Evolutionary conservation across 2,329 filamentous ascomycete genomes (phyloP).

Genomic region (Lachnellula subtilissima): DNA sequence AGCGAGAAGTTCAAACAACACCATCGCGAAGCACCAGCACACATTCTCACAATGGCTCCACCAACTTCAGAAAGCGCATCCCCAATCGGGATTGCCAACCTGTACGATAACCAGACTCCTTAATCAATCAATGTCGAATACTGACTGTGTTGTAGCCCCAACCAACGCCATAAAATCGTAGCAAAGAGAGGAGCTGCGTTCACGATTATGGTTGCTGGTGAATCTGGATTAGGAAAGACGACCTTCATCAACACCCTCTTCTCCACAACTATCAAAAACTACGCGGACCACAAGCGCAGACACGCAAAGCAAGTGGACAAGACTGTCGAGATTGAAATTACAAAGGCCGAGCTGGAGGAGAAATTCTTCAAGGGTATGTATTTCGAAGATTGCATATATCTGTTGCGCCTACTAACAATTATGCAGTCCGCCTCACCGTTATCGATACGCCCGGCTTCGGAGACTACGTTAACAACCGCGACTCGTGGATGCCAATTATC

Average conservation of each 20-base stretch:
- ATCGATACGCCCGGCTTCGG: slow-evolving; percentile 99
- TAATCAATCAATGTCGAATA: too few species aligned
- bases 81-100: slow-evolving; percentile 69
- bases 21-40: not conserved
- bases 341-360: slow-evolving; percentile 98
- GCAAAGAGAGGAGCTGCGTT: slow-evolving; percentile 89
- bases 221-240: slow-evolving; percentile 97
- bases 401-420: slow-evolving; percentile 16
- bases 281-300: slow-evolving; percentile 98
- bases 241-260: slow-evolving; percentile 99
- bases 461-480: slow-evolving; percentile 99
- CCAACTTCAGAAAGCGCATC: slow-evolving; percentile 56
- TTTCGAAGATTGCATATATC: not conserved
- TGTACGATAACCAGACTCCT: slow-evolving; percentile 26
- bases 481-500: slow-evolving; percentile 99
- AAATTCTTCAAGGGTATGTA: slow-evolving; percentile 98
- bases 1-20: not conserved
- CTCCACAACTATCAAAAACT: slow-evolving; percentile 99
- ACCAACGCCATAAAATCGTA: slow-evolving; percentile 72
- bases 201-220: slow-evolving; percentile 99
- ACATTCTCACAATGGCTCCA: slow-evolving; percentile 46
- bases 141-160: slow-evolving; percentile 38
- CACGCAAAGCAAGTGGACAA: slow-evolving; percentile 99
- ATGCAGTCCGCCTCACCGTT: slow-evolving; percentile 87
- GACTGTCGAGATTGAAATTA: slow-evolving; percentile 99